A percentile compares a stretch with the other conserved stretches of the same genome.
phyloP scores from a whole-genome alignment of 2,329 filamentous ascomycete species.

The Epichloe amarillans region DNA sequence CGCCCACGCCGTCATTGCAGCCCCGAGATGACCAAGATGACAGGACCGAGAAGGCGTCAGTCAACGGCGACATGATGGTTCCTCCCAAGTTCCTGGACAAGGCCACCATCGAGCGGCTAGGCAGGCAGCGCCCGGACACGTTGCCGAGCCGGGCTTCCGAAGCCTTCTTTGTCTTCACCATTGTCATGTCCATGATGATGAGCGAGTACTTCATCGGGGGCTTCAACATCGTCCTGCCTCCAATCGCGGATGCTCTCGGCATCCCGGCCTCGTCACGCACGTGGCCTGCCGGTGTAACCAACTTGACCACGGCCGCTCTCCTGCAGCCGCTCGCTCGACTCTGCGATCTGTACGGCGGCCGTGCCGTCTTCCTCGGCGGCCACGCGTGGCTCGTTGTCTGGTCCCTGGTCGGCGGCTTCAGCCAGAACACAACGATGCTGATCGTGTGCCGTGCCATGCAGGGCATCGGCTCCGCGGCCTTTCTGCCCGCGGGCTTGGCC shows the following conservation, averaged over 20 bases:
- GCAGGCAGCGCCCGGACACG: constrained; percentile 44
- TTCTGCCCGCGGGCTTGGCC: constrained; percentile 54
- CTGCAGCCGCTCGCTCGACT: constrained; percentile 51
- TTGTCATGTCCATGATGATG: constrained; percentile 50
- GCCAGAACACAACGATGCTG: constrained; percentile 52
- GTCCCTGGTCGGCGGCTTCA: constrained; percentile 58
- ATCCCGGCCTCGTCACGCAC: constrained; percentile 49
- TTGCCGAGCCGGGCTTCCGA: constrained; percentile 44
- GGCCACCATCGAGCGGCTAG: constrained; percentile 42
- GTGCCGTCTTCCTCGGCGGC: constrained; percentile 44
- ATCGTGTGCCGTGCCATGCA: constrained; percentile 62
- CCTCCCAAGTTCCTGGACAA: constrained; percentile 8
- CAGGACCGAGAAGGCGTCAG: neutral
- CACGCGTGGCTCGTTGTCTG: constrained; percentile 54
- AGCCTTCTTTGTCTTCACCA: constrained; percentile 46
- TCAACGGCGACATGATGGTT: neutral
- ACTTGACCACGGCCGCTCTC: constrained; percentile 40
- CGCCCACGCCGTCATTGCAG: neutral
- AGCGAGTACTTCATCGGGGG: constrained; percentile 67
- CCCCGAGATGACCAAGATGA: neutral
- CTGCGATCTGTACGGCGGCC: constrained; percentile 50
- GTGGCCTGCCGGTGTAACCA: constrained; percentile 53
- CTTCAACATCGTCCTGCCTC: constrained; percentile 61
- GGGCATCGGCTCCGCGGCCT: constrained; percentile 60
- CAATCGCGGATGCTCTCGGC: constrained; percentile 43